A percentile compares a stretch with the other conserved stretches of the same genome.
These are phyloP conservation scores for Rutstroemia sp. DNA, from an alignment of 2,329 filamentous ascomycete species.

Conservation along the genomic window DNA sequence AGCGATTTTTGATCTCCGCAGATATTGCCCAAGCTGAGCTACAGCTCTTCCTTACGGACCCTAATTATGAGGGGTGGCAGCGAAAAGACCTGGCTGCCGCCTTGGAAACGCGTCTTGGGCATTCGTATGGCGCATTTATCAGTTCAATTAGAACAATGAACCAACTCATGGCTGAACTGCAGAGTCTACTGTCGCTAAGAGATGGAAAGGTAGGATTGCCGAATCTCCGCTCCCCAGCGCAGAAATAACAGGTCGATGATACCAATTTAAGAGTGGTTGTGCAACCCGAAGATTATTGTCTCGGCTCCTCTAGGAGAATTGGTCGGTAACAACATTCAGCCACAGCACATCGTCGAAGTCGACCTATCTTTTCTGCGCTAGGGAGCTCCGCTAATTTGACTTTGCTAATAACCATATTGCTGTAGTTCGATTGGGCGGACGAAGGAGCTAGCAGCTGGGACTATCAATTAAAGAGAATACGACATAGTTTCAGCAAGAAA, in stretches of 20 bases:
- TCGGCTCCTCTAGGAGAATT: no score
- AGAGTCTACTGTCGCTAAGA: conserved; percentile 17
- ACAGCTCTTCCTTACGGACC: conserved; percentile 14
- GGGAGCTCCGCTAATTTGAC: neutral
- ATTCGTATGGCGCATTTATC: conserved; percentile 15
- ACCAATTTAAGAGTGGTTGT: no score
- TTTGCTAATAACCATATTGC: neutral
- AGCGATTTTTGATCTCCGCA: conserved; percentile 17
- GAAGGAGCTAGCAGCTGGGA: conserved; percentile 18
- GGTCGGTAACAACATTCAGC: no score
- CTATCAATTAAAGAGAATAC: conserved; percentile 22
- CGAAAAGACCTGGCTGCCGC: conserved; percentile 11
- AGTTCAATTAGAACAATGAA: conserved; percentile 18
- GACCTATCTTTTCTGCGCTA: no score
- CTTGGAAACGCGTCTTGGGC: conserved; percentile 14
- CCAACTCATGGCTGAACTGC: conserved; percentile 14
- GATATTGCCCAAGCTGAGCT: conserved; percentile 17
- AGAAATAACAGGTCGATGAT: no score
- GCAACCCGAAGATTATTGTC: no score
- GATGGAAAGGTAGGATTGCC: conserved; percentile 18
- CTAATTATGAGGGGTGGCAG: conserved; percentile 18
- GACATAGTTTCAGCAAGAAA: conserved; percentile 20
- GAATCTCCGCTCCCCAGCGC: neutral
- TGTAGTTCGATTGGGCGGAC: conserved; percentile 20
- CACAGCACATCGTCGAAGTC: no score